These are phyloP conservation scores for Agaricus subrufescens DNA, from an alignment of 768 basidiomycete species.

Conservation along the genomic window DNA sequence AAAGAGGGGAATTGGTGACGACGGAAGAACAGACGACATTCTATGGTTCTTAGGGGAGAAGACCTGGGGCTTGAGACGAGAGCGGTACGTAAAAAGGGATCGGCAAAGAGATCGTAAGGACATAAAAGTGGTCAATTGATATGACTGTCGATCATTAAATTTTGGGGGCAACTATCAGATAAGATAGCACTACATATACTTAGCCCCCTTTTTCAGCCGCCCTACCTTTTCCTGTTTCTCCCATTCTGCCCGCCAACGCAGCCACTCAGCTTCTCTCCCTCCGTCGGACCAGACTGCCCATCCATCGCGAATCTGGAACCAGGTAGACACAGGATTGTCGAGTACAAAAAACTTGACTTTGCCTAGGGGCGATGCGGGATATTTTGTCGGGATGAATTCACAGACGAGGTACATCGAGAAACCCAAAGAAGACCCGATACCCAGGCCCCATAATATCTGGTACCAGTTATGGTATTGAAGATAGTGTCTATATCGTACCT, in stretches of 20 bases:
- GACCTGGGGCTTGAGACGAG: neutral
- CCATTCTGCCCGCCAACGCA: constrained; percentile 58
- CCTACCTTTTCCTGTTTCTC: constrained; percentile 28
- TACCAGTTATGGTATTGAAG: constrained; percentile 69
- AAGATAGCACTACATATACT: neutral
- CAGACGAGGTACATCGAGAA: constrained; percentile 46
- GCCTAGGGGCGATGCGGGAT: constrained; percentile 53
- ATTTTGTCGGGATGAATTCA: constrained; percentile 52
- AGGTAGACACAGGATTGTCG: constrained; percentile 49
- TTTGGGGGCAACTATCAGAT: neutral
- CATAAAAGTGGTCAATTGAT: neutral
- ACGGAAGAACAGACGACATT: constrained; percentile 22
- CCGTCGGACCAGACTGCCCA: constrained; percentile 80
- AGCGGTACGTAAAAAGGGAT: neutral
- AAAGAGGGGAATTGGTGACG: constrained; percentile 43
- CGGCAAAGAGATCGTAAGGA: neutral
- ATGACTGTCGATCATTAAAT: neutral
- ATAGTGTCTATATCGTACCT: constrained; percentile 43
- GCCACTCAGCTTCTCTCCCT: constrained; percentile 72
- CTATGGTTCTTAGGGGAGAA: constrained; percentile 8
- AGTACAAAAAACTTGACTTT: constrained; percentile 44
- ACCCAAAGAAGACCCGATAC: constrained; percentile 57
- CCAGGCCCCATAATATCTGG: constrained; percentile 74
- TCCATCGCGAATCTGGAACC: constrained; percentile 74
- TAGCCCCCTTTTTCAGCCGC: constrained; percentile 17